A percentile compares a stretch with the other conserved stretches of the same genome.
Evolutionary conservation across 495 filamentous ascomycete species (phyloP).

Genomic region (Corynascus novoguineensis): DNA sequence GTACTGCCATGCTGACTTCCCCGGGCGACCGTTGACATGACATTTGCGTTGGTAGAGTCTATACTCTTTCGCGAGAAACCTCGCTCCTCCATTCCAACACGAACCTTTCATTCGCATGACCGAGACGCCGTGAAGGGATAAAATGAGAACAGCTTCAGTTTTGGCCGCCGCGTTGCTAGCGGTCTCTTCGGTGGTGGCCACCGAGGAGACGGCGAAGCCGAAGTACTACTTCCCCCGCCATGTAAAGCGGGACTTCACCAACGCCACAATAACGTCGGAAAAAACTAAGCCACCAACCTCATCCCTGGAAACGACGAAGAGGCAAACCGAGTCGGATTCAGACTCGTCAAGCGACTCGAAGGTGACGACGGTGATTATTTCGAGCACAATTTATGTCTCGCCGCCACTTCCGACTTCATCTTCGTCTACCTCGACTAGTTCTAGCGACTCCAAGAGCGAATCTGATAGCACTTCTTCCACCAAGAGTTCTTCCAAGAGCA

Average conservation of each 20-base stretch:
- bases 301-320: conserved; percentile 25
- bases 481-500: conserved; percentile 2
- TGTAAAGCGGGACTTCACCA: conserved; percentile 52
- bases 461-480: neutral
- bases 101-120: neutral
- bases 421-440: neutral
- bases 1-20: conserved; percentile 16
- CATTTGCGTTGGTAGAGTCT: conserved; percentile 21
- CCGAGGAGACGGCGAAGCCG: conserved; percentile 40
- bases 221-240: conserved; percentile 56
- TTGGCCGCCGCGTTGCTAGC: conserved; percentile 49
- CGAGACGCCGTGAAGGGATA: conserved; percentile 23
- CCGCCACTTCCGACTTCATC: conserved; percentile 8
- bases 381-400: conserved; percentile 25
- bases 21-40: conserved; percentile 24
- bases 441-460: neutral
- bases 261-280: conserved; percentile 41
- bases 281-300: conserved; percentile 10
- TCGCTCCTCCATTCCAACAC: neutral
- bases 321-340: conserved; percentile 18
- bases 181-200: conserved; percentile 43
- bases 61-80: neutral
- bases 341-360: conserved; percentile 2
- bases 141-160: conserved; percentile 46
- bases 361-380: conserved; percentile 26